Conservation (phyloP, 306 rosid genomes). For the Erythrophleum fordii region DNA sequence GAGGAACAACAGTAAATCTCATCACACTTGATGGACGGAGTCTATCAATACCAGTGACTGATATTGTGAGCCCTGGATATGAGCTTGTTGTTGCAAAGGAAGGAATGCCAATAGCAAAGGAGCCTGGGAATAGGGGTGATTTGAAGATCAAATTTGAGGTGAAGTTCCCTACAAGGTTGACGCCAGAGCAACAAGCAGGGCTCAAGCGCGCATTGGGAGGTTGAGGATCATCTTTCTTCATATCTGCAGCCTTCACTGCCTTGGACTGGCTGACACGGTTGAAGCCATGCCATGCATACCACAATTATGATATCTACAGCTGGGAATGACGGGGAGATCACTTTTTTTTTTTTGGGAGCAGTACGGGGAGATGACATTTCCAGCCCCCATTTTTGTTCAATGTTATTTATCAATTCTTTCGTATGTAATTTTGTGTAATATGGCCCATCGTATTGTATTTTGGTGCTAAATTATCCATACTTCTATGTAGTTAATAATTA, state of each 20-base stretch:
- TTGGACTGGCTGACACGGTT: neutral
- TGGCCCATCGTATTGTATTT: neutral
- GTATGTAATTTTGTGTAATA: neutral
- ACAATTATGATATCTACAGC: neutral
- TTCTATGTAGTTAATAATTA: neutral
- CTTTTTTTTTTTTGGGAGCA: too few relatives aligned
- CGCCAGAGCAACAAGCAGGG: conserved; percentile 75
- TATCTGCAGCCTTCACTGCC: neutral
- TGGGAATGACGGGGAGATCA: neutral
- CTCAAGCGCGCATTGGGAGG: conserved; percentile 65
- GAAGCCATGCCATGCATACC: neutral
- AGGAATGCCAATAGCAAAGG: conserved; percentile 90
- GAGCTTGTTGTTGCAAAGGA: conserved; percentile 72
- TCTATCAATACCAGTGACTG: conserved; percentile 60
- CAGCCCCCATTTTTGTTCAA: neutral
- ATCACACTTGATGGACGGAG: conserved; percentile 64
- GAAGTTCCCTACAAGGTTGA: conserved; percentile 72
- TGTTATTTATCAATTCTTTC: too few relatives aligned
- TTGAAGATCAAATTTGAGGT: conserved; percentile 85
- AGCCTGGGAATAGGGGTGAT: conserved; percentile 76
- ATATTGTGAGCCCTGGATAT: conserved; percentile 81
- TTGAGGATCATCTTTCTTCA: neutral
- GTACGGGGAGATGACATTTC: neutral
- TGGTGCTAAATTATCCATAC: neutral
- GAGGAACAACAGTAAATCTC: conserved; percentile 71